Evolutionary conservation across 495 filamentous ascomycete genomes (phyloP).

Genomic region (Durotheca rogersii): DNA sequence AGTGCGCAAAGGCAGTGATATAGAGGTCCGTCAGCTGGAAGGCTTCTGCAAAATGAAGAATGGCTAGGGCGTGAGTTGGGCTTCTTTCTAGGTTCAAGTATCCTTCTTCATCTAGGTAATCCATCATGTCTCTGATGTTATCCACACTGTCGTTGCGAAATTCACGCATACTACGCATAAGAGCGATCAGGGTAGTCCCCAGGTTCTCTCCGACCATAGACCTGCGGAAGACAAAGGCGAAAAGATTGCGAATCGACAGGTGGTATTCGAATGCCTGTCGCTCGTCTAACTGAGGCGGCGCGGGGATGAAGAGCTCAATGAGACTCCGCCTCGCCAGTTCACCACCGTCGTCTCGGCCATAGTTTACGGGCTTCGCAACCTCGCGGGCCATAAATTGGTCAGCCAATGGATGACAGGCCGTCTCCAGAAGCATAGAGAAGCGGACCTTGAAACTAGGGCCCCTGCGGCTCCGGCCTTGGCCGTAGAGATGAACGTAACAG

Average conservation of each 20-base stretch:
- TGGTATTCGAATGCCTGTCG: conserved; percentile 58
- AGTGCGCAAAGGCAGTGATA: conserved; percentile 65
- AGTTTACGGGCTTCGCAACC: conserved; percentile 1
- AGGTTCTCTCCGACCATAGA: conserved; percentile 62
- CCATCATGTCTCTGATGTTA: conserved; percentile 54
- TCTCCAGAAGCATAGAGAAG: conserved; percentile 50
- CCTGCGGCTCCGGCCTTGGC: conserved; percentile 56
- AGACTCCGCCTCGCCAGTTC: conserved; percentile 20
- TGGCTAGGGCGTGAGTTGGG: conserved; percentile 59
- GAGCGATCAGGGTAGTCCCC: conserved; percentile 55
- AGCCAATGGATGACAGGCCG: conserved; percentile 54
- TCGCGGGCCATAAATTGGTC: conserved; percentile 47
- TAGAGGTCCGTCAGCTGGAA: conserved; percentile 57
- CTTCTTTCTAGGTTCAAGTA: conserved; percentile 62
- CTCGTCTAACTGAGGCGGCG: conserved; percentile 51
- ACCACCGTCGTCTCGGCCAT: conserved; percentile 25
- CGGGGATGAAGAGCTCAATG: conserved; percentile 63
- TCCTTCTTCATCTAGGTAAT: conserved; percentile 59
- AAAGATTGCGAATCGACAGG: conserved; percentile 65
- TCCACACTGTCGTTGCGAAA: conserved; percentile 48
- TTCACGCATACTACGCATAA: conserved; percentile 59
- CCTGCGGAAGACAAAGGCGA: conserved; percentile 62
- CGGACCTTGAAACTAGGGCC: conserved; percentile 62
- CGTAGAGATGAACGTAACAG: conserved; percentile 63
- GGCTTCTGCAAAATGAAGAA: conserved; percentile 62